phyloP scores from a whole-genome alignment of 768 basidiomycete genomes.

The Russula compacta region DNA sequence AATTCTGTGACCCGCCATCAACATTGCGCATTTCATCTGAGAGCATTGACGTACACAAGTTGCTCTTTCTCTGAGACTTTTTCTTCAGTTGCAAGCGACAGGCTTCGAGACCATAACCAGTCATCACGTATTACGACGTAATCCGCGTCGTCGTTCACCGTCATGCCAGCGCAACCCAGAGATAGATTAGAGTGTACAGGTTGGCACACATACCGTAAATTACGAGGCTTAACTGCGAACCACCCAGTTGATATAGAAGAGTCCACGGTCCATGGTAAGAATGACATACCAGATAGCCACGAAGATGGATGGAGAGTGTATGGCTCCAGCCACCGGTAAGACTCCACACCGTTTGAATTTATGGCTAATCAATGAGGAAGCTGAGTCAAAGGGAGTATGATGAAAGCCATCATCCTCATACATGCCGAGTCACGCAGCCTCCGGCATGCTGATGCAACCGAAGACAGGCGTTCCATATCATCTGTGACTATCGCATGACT shows the following conservation, averaged over 20 bases:
- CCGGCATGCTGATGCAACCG: slow-evolving; percentile 4
- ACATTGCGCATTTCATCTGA: not conserved
- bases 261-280: not conserved
- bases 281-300: slow-evolving; percentile 15
- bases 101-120: slow-evolving; percentile 38
- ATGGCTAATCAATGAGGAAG: not conserved
- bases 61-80: not conserved
- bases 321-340: slow-evolving; percentile 14
- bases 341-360: not conserved
- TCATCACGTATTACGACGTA: slow-evolving; percentile 49
- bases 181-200: slow-evolving; percentile 51
- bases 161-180: slow-evolving; percentile 48
- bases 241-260: not conserved
- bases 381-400: not conserved
- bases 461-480: slow-evolving; percentile 12
- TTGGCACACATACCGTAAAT: slow-evolving; percentile 43
- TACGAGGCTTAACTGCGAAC: slow-evolving; percentile 26
- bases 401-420: not conserved
- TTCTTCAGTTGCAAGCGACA: slow-evolving; percentile 7
- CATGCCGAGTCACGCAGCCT: slow-evolving; percentile 11
- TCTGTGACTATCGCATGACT: slow-evolving; percentile 1
- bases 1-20: slow-evolving; percentile 33
- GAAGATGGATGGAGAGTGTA: slow-evolving; percentile 11
- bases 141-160: slow-evolving; percentile 54
- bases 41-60: slow-evolving; percentile 18